A percentile compares a stretch with the other conserved stretches of the same genome.
Conservation (phyloP, 2,329 filamentous ascomycete species). For the Aureobasidium sp. region DNA sequence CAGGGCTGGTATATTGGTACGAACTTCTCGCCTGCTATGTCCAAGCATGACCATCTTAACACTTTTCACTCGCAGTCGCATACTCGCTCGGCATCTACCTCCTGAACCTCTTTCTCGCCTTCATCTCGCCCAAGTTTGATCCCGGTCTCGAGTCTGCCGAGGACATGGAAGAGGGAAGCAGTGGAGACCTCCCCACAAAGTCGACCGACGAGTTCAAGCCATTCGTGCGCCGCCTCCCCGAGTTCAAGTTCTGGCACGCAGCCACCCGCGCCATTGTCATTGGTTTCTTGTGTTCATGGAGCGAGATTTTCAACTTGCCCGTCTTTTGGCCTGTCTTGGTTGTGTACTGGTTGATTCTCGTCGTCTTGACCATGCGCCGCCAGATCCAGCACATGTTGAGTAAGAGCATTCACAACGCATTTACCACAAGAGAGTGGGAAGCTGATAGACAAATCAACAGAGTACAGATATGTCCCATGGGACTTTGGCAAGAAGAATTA, state of each 20-base stretch:
- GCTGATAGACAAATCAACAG: neutral
- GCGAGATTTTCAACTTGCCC: conserved; percentile 88
- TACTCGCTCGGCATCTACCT: conserved; percentile 98
- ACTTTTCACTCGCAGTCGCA: conserved; percentile 56
- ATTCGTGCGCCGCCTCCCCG: conserved; percentile 89
- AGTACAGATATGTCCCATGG: conserved; percentile 32
- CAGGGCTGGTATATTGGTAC: conserved; percentile 99
- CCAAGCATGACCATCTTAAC: neutral
- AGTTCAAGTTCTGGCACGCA: conserved; percentile 99
- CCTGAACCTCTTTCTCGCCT: conserved; percentile 96
- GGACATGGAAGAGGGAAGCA: conserved; percentile 81
- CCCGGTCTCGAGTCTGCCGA: conserved; percentile 91
- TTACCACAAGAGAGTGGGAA: neutral
- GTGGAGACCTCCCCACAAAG: conserved; percentile 72
- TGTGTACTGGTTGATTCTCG: conserved; percentile 97
- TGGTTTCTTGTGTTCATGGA: conserved; percentile 84
- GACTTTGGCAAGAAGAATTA: conserved; percentile 35
- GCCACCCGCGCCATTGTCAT: conserved; percentile 82
- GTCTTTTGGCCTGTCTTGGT: conserved; percentile 99
- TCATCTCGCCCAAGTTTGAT: conserved; percentile 97
- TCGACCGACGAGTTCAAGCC: conserved; percentile 96
- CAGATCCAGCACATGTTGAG: conserved; percentile 99
- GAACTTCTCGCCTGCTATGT: conserved; percentile 19
- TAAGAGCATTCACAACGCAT: conserved; percentile 56
- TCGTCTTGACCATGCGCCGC: conserved; percentile 93